A percentile compares a stretch with the other conserved stretches of the same genome.
Evolutionary conservation across 192 early-diverging fungal species (phyloP).

Genomic region (Spizellomyces punctatus): DNA sequence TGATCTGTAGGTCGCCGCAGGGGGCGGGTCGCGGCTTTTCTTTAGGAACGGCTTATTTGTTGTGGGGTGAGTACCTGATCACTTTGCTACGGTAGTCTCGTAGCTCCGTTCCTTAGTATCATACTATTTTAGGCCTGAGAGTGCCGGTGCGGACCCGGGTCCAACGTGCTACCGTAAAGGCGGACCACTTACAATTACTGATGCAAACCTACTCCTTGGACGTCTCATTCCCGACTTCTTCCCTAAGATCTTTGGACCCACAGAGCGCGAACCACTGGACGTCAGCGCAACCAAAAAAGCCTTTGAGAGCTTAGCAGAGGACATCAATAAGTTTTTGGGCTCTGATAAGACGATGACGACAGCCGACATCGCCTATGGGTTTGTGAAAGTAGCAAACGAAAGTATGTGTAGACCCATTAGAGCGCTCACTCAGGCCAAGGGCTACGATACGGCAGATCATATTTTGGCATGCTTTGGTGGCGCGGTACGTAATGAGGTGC

Average conservation of each 20-base stretch:
- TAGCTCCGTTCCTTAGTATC: not conserved
- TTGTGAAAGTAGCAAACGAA: slow-evolving; percentile 95
- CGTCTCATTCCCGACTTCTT: slow-evolving; percentile 84
- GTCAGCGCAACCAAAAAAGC: slow-evolving; percentile 55
- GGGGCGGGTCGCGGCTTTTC: slow-evolving; percentile 90
- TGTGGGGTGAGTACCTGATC: slow-evolving; percentile 67
- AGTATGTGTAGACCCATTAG: slow-evolving; percentile 95
- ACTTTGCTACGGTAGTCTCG: not conserved
- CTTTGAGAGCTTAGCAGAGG: slow-evolving; percentile 66
- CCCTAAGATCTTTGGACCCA: slow-evolving; percentile 91
- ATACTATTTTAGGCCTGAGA: slow-evolving; percentile 53
- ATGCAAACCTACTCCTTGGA: slow-evolving; percentile 91
- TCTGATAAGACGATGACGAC: slow-evolving; percentile 52
- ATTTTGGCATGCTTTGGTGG: slow-evolving; percentile 92
- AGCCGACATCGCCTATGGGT: slow-evolving; percentile 92
- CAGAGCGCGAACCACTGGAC: slow-evolving; percentile 82
- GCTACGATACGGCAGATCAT: slow-evolving; percentile 83
- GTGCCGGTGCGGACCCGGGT: slow-evolving; percentile 91
- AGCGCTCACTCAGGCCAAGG: slow-evolving; percentile 89
- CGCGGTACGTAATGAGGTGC: slow-evolving; percentile 42
- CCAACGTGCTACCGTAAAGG: slow-evolving; percentile 94
- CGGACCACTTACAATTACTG: slow-evolving; percentile 92
- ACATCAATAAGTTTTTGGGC: slow-evolving; percentile 61
- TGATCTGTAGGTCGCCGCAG: slow-evolving; percentile 72
- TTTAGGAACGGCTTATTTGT: slow-evolving; percentile 93